Conservation (phyloP, 805 yeast species). For the Clavispora fructus region DNA sequence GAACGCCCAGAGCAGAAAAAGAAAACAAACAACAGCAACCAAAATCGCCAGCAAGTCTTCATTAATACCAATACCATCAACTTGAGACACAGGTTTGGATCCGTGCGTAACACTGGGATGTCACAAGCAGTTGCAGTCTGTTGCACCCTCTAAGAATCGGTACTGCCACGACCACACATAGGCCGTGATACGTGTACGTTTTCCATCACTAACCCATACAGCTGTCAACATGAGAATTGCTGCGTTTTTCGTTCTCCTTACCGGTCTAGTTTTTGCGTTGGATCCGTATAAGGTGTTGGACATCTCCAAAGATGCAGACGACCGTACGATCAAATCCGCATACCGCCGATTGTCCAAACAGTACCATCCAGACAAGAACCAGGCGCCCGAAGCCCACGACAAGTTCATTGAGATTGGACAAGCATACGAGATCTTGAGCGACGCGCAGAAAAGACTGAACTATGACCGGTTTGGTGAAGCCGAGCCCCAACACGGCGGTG, state of each 20-base stretch:
- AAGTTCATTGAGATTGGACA: slow-evolving; percentile 87
- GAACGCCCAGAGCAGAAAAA: too few species aligned
- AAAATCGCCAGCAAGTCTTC: too few species aligned
- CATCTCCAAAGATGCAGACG: slow-evolving; percentile 60
- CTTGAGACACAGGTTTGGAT: too few species aligned
- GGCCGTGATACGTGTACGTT: neutral
- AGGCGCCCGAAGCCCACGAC: slow-evolving; percentile 75
- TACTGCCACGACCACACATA: neutral
- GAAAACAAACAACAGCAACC: too few species aligned
- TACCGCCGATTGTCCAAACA: slow-evolving; percentile 77
- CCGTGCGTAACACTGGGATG: too few species aligned
- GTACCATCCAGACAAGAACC: slow-evolving; percentile 93
- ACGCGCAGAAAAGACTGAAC: slow-evolving; percentile 58
- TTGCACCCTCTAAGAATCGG: neutral
- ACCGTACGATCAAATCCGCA: slow-evolving; percentile 79
- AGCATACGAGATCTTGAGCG: slow-evolving; percentile 82
- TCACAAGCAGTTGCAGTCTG: too few species aligned
- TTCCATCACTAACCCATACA: neutral
- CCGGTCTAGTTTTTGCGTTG: slow-evolving; percentile 17
- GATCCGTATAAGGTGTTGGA: slow-evolving; percentile 66
- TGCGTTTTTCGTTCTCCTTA: slow-evolving; percentile 3
- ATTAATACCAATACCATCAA: too few species aligned
- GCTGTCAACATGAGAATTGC: neutral
- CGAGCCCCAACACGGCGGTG: slow-evolving; percentile 35
- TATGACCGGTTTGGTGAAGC: slow-evolving; percentile 80